Conservation (phyloP, 768 basidiomycete genomes). For the Gelatoporia subvermispora region DNA sequence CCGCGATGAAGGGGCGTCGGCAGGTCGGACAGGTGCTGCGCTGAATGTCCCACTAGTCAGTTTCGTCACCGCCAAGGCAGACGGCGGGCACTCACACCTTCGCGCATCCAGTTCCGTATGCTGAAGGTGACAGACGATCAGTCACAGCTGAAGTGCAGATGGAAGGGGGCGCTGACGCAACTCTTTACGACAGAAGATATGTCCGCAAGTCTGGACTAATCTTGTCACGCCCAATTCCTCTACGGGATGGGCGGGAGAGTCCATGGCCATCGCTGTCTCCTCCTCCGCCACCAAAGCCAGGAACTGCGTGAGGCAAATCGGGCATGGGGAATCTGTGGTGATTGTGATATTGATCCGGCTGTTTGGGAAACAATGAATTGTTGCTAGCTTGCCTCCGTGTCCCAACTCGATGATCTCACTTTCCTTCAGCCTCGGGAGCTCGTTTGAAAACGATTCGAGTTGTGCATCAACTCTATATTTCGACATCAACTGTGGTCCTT, state of each 20-base stretch:
- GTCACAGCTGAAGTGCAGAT: not conserved
- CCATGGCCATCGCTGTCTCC: conserved; percentile 69
- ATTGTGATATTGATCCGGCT: not conserved
- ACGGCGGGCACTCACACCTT: conserved; percentile 40
- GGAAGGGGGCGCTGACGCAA: conserved; percentile 32
- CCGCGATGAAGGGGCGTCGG: conserved; percentile 16
- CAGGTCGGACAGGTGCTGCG: conserved; percentile 23
- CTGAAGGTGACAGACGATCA: conserved; percentile 26
- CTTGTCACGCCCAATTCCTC: conserved; percentile 69
- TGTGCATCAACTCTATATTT: not conserved
- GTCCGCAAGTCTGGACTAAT: conserved; percentile 39
- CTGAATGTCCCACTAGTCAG: conserved; percentile 6
- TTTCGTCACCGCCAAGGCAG: not conserved
- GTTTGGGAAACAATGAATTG: not conserved
- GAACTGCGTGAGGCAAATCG: conserved; percentile 71
- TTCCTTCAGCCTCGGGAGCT: conserved; percentile 20
- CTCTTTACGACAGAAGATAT: conserved; percentile 83
- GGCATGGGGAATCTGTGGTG: conserved; percentile 58
- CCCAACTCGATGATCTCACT: conserved; percentile 15
- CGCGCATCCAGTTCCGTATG: conserved; percentile 58
- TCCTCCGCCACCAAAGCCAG: conserved; percentile 69
- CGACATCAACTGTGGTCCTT: not conserved
- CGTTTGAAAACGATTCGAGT: conserved; percentile 3
- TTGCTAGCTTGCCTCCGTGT: conserved; percentile 12
- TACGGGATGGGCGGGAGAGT: conserved; percentile 69